phyloP scores from a whole-genome alignment of 345 rosid genomes.

The Populus davidiana region DNA sequence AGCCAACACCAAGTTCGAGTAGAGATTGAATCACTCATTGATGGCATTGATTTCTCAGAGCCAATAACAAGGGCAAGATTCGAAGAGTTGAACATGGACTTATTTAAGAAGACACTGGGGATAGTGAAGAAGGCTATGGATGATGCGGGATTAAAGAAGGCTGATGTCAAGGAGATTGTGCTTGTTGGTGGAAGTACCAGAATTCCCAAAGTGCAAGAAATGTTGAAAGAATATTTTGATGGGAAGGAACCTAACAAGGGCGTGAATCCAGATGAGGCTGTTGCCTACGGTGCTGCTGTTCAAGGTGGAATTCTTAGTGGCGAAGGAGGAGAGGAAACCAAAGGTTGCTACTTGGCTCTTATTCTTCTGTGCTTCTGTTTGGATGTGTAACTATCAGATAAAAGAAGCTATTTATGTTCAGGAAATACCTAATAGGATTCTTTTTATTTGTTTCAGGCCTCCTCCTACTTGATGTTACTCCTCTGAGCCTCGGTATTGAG shows the following conservation, averaged over 20 bases:
- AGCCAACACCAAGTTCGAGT: conserved; percentile 47
- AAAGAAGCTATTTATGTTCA: no score
- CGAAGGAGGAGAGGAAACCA: conserved; percentile 43
- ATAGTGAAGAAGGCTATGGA: conserved; percentile 47
- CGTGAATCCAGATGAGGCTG: conserved; percentile 62
- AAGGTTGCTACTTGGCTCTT: conserved; percentile 22
- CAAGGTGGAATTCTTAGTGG: conserved; percentile 51
- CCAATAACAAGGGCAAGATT: conserved; percentile 50
- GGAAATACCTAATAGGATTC: not conserved
- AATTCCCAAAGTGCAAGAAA: conserved; percentile 49
- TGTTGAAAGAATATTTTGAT: conserved; percentile 49
- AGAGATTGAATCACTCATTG: conserved; percentile 48
- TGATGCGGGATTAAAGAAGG: conserved; percentile 44
- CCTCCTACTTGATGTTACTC: conserved; percentile 49
- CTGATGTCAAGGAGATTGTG: conserved; percentile 48
- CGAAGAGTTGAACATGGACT: conserved; percentile 54
- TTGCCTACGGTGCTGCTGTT: conserved; percentile 58
- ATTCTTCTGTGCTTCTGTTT: no score
- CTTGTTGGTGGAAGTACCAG: conserved; percentile 66
- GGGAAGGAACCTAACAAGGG: conserved; percentile 53
- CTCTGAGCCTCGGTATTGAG: conserved; percentile 52
- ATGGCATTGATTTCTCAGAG: conserved; percentile 58
- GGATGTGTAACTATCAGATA: no score
- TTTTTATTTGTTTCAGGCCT: conserved; percentile 27
- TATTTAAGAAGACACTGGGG: conserved; percentile 52